Evolutionary conservation across 176 grass and related monocot species (phyloP).

Genomic region (Bothriochloa decipiens): DNA sequence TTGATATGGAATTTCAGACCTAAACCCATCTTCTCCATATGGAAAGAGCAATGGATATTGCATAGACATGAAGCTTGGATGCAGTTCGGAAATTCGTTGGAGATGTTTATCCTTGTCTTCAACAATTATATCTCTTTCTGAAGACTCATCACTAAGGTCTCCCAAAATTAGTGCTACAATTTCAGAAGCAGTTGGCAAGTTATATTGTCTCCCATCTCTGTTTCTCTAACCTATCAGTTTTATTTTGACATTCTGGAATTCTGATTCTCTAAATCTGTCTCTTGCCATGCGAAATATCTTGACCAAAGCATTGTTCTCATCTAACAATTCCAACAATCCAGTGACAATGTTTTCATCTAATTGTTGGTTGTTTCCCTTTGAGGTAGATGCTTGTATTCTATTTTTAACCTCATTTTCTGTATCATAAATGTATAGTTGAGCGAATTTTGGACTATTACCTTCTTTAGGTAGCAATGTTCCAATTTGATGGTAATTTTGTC

Average conservation of each 20-base stretch:
- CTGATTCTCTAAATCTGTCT: neutral
- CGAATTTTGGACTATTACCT: neutral
- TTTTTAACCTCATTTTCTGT: slow-evolving; percentile 39
- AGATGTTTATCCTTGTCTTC: slow-evolving; percentile 26
- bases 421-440: slow-evolving; percentile 30
- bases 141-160: neutral
- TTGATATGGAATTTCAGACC: slow-evolving; percentile 13
- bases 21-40: slow-evolving; percentile 8
- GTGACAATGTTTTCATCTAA: neutral
- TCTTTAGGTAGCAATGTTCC: slow-evolving; percentile 25
- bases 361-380: neutral
- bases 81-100: slow-evolving; percentile 19
- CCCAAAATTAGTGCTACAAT: slow-evolving; percentile 29
- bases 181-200: neutral
- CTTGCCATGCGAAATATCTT: slow-evolving; percentile 40
- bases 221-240: neutral
- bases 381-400: neutral
- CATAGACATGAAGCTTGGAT: slow-evolving; percentile 44
- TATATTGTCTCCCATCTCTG: slow-evolving; percentile 28
- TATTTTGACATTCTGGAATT: slow-evolving; percentile 21
- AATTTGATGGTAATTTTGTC: slow-evolving; percentile 34
- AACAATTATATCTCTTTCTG: slow-evolving; percentile 29
- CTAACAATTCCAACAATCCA: slow-evolving; percentile 8
- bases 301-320: slow-evolving; percentile 39
- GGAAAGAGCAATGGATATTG: slow-evolving; percentile 31